Percentiles rank a stretch among this genome's conserved stretches.
Conservation (phyloP, 2,329 filamentous ascomycete genomes). For the Microsporum ferrugineum region DNA sequence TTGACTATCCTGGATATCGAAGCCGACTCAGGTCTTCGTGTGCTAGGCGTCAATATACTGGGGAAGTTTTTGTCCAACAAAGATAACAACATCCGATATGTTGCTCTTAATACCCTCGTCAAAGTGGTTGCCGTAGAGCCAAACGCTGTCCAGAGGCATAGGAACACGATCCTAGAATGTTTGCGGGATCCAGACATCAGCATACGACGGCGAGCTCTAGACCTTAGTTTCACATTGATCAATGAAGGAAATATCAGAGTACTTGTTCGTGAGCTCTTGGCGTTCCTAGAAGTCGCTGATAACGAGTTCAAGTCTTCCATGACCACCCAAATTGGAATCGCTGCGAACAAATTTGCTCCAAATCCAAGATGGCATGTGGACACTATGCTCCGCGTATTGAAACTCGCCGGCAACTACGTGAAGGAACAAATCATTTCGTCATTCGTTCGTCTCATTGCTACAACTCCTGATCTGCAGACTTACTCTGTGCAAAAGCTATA, state of each 20-base stretch:
- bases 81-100: conserved; percentile 98
- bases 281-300: conserved; percentile 92
- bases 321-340: conserved; percentile 96
- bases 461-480: conserved; percentile 84
- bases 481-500: conserved; percentile 96
- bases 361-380: conserved; percentile 99
- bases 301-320: conserved; percentile 98
- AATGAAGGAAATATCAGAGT: conserved; percentile 94
- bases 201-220: conserved; percentile 86
- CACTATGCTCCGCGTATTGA: conserved; percentile 89
- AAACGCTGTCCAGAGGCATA: conserved; percentile 90
- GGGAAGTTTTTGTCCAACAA: conserved; percentile 97
- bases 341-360: conserved; percentile 87
- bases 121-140: conserved; percentile 97
- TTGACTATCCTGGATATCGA: conserved; percentile 96
- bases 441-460: conserved; percentile 89
- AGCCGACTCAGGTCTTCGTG: conserved; percentile 85
- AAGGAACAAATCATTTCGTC: conserved; percentile 97
- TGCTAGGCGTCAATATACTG: conserved; percentile 93
- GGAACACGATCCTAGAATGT: conserved; percentile 95
- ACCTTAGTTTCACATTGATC: conserved; percentile 95
- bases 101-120: conserved; percentile 91
- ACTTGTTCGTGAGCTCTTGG: conserved; percentile 80
- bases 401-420: conserved; percentile 88
- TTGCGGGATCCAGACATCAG: conserved; percentile 95